Evolutionary conservation across 257 asterid species (phyloP), one percentile per base, ranked within the genome.

Genomic region (Haberlea rhodopensis): DNA sequence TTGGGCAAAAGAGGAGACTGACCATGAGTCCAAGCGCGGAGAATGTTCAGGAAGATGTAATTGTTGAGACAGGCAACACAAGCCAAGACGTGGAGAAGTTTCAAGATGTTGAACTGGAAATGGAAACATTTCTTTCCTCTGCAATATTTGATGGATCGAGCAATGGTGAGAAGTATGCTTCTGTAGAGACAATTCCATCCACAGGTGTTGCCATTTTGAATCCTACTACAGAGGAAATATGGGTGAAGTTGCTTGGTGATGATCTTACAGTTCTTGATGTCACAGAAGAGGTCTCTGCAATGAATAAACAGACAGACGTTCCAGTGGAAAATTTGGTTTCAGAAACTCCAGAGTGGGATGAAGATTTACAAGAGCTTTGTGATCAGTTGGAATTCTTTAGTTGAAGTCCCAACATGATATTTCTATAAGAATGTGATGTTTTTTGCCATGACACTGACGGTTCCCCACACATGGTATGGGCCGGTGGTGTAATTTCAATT

Each of bases 1-100:
- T 86, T 53, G 97, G 97, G 34, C 95, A 76, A 19, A 94, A 94
- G 84, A 83, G 97, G 72, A 76, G 95, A 37, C 73, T 94, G 15
- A 71, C 85, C 6, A 81, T 84, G 95, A 79, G 82, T 32, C 83
- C 90, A 2, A 71, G 85, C 27, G 74, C 37, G 3, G 95, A 82
- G 62, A 73, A 77, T 25, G 51, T 82, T 65, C 74, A 51, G 60
- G 80, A 81, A 18, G 48, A 37, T n/a, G 71, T n/a, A 8, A 69
- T 79, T 25, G 68, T 61, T n/a, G 76, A 73, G 5, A 27, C 57
- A 11, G 69, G 52, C 25, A 53, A 48, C 32, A 7, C 54, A 4
- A 45, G 22, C 54, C 73, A 55, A 21, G 82, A 71, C 43, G 56
- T 53, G 3, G 86, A 82, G 54, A 73, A 76, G 57, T 68, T 78